Percentiles rank a stretch among this genome's conserved stretches.
Conservation (phyloP, 176 grass and related monocot species). For the Cymbopogon citratus region DNA sequence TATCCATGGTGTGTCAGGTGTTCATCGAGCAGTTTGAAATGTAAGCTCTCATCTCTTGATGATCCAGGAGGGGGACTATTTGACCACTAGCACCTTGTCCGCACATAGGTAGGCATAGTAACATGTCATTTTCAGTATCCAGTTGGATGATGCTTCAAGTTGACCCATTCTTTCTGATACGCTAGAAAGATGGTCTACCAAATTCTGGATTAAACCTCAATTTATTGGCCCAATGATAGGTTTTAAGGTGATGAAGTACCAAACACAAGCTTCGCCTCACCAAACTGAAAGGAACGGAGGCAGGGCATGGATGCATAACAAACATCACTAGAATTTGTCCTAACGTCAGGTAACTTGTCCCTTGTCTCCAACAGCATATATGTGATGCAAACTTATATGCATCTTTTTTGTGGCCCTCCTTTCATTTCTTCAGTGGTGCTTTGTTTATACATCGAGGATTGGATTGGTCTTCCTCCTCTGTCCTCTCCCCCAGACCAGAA, state of each 20-base stretch:
- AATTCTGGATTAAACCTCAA: neutral
- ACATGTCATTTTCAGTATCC: constrained; percentile 1
- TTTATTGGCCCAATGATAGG: neutral
- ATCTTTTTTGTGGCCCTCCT: neutral
- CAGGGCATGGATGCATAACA: neutral
- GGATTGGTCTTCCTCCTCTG: neutral
- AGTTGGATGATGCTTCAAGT: constrained; percentile 26
- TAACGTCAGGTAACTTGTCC: constrained; percentile 21
- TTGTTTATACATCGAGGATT: neutral
- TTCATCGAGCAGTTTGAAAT: neutral
- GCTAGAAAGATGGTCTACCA: constrained; percentile 20
- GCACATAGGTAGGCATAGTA: neutral
- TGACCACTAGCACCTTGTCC: neutral
- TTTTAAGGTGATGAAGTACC: neutral
- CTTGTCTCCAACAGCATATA: neutral
- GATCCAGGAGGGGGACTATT: neutral
- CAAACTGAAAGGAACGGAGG: neutral
- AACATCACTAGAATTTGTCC: constrained; percentile 14
- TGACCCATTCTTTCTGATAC: neutral
- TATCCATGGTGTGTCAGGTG: constrained; percentile 4
- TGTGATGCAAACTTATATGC: neutral
- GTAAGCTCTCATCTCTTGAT: neutral
- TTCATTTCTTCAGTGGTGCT: neutral
- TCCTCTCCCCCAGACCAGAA: neutral
- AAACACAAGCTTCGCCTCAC: neutral